Base-by-base conservation (phyloP, 495 filamentous ascomycete species). In the Hypoxylon lenormandii region DNA sequence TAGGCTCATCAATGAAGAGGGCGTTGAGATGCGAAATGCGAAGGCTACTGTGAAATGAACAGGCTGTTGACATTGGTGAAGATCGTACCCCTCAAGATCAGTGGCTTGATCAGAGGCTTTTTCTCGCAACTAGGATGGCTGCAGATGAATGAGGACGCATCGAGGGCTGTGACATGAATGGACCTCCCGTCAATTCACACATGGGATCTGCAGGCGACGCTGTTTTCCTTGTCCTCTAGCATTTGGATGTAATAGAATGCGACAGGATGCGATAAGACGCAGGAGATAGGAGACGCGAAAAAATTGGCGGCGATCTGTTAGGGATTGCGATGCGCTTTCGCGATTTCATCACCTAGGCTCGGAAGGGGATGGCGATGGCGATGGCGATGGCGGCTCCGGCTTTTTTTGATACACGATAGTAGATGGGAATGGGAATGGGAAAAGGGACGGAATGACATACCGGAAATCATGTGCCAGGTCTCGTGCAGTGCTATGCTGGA, bases 381-480 rank as follows among this genome's bases (percentile, higher is more conserved):
- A 50, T 22, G 49, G 13, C 15, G 40, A 55, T 42, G 53, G 40
- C 45, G 48, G 55, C 52, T 66, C 26, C 61, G 21, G 50, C 53
- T 18, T 45, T 42, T 18, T 45, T 42, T 21, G 30, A 33, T 33
- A 33, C 42, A 45, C n/a, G 46, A 65, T 54, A 42, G 38, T 49
- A 18, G 30, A 54, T 38, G 21, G 19, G 22, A 38, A 49, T 15
- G 33, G 18, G 23, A 33, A 56, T 3, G 21, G 21, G 19, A 19
- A 33, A 40, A 57, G 21, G 36, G 45, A 63, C 45, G 61, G 60
- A 57, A 49, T 49, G 22, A 72, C 64, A 64, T 74, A 74, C 74
- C 38, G 60, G 62, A 70, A 45, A 72, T 76, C 74, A 76, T 76
- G 74, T 76, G 74, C 74, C 58, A 59, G 64, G 69, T 74, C 65